These are phyloP conservation scores for Microdochium nivale DNA, from an alignment of 2,329 filamentous ascomycete species.

Conservation along the genomic window DNA sequence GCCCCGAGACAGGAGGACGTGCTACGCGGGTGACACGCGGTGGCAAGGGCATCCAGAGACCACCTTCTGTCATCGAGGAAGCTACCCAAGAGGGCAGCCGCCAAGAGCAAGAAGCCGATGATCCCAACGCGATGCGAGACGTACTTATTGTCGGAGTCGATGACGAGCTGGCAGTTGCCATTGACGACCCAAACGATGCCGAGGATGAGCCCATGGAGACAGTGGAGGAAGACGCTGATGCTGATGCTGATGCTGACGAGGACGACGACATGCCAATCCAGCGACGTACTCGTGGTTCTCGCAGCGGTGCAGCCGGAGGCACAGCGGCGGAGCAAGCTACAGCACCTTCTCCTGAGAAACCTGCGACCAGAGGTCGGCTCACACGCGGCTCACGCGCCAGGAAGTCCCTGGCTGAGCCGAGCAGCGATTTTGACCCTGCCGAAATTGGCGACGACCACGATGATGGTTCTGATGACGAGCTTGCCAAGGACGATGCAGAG, in stretches of 20 bases:
- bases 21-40: slow-evolving; percentile 37
- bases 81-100: slow-evolving; percentile 43
- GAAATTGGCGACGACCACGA: slow-evolving; percentile 50
- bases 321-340: slow-evolving; percentile 11
- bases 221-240: slow-evolving; percentile 20
- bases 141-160: slow-evolving; percentile 5
- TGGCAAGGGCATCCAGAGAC: slow-evolving; percentile 40
- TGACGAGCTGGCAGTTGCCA: slow-evolving; percentile 19
- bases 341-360: slow-evolving; percentile 15
- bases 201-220: slow-evolving; percentile 21
- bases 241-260: slow-evolving; percentile 28
- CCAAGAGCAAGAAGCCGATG: slow-evolving; percentile 12
- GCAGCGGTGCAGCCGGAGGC: slow-evolving; percentile 8
- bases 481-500: slow-evolving; percentile 25
- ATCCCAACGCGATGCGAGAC: slow-evolving; percentile 4
- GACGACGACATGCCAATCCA: slow-evolving; percentile 39
- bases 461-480: slow-evolving; percentile 49
- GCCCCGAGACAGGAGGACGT: slow-evolving; percentile 41
- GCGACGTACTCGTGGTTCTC: slow-evolving; percentile 32
- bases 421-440: slow-evolving; percentile 53
- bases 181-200: slow-evolving; percentile 11
- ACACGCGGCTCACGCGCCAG: slow-evolving; percentile 38
- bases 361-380: slow-evolving; percentile 33
- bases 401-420: slow-evolving; percentile 41
- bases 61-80: slow-evolving; percentile 39